Evolutionary conservation across 441 rosid species (phyloP).

Genomic region (Eruca vesicaria): DNA sequence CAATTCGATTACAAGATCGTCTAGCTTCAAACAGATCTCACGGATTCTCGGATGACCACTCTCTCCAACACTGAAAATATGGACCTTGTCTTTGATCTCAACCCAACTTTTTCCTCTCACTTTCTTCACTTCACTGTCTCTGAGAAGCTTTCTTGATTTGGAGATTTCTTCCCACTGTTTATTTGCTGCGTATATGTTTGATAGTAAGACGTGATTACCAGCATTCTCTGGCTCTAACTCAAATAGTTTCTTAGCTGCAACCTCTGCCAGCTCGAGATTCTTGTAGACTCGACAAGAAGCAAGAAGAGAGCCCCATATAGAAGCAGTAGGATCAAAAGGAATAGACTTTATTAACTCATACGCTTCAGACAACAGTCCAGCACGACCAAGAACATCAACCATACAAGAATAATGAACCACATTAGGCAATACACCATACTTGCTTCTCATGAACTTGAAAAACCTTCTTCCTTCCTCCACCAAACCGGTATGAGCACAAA

Average conservation of each 20-base stretch:
- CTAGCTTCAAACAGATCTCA: conserved; percentile 51
- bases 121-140: conserved; percentile 54
- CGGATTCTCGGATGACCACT: conserved; percentile 52
- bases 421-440: conserved; percentile 49
- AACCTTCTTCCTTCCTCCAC: conserved; percentile 58
- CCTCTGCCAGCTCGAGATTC: conserved; percentile 61
- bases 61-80: conserved; percentile 63
- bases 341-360: conserved; percentile 49
- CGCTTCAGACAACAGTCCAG: conserved; percentile 64
- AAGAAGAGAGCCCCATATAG: conserved; percentile 82
- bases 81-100: conserved; percentile 62
- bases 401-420: conserved; percentile 79
- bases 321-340: conserved; percentile 65
- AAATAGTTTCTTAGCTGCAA: conserved; percentile 65
- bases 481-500: conserved; percentile 71
- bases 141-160: conserved; percentile 52
- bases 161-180: conserved; percentile 67
- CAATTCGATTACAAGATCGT: conserved; percentile 48
- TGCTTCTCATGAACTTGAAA: conserved; percentile 57
- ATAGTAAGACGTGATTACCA: conserved; percentile 67
- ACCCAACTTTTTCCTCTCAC: conserved; percentile 84
- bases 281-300: conserved; percentile 65
- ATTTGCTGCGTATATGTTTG: conserved; percentile 62
- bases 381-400: conserved; percentile 80
- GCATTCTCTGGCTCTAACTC: conserved; percentile 73